phyloP scores from a whole-genome alignment of 2,329 filamentous ascomycete species.

The Aspergillus viridinutans region DNA sequence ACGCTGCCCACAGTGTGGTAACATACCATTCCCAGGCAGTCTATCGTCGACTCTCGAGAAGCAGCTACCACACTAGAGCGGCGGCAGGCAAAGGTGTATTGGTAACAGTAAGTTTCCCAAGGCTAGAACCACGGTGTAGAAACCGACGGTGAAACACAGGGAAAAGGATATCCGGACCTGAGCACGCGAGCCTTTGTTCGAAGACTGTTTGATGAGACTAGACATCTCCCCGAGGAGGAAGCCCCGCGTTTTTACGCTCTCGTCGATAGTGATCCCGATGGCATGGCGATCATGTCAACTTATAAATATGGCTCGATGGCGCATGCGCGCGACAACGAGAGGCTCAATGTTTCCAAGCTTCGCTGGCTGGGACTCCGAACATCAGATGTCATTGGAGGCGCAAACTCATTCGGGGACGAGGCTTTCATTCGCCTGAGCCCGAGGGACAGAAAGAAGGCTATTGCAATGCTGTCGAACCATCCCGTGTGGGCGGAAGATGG shows the following conservation, averaged over 20 bases:
- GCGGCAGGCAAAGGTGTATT: conserved; percentile 48
- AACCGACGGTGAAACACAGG: conserved; percentile 35
- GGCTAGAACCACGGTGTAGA: neutral
- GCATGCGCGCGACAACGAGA: conserved; percentile 51
- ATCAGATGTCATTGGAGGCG: conserved; percentile 32
- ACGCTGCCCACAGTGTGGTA: neutral
- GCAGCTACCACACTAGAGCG: conserved; percentile 41
- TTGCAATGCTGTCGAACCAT: conserved; percentile 48
- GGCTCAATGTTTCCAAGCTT: conserved; percentile 45
- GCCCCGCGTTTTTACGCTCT: conserved; percentile 49
- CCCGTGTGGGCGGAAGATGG: conserved; percentile 43
- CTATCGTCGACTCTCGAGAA: conserved; percentile 54
- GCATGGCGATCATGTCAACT: conserved; percentile 58
- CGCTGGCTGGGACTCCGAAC: conserved; percentile 57
- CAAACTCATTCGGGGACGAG: conserved; percentile 18
- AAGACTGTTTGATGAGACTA: conserved; percentile 35
- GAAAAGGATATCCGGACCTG: conserved; percentile 63
- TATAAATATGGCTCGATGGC: conserved; percentile 60
- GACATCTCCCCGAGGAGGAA: conserved; percentile 15
- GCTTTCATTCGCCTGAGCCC: conserved; percentile 45
- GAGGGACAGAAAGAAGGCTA: conserved; percentile 54
- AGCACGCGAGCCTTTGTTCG: conserved; percentile 53
- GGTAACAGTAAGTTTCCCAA: conserved; percentile 47
- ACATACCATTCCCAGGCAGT: conserved; percentile 46
- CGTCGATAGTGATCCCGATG: conserved; percentile 60